These are phyloP conservation scores for Agrocybe praecox DNA, from an alignment of 768 basidiomycete genomes.

Conservation along the genomic window DNA sequence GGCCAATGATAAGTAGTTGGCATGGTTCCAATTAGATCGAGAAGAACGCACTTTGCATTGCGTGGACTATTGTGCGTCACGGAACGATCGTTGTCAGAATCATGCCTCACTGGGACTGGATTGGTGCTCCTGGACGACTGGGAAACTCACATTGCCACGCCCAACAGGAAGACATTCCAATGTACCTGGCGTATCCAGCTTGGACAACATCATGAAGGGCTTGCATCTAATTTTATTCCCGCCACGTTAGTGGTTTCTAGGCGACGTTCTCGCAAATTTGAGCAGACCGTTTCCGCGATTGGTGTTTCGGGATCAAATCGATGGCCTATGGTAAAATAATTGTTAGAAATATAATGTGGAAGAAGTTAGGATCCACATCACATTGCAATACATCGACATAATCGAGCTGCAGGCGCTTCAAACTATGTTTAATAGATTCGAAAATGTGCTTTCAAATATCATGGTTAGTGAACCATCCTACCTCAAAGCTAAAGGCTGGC, in stretches of 20 bases:
- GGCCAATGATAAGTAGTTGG: too few species aligned
- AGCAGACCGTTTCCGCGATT: constrained; percentile 52
- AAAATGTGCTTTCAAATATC: constrained; percentile 63
- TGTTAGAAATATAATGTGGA: constrained; percentile 18
- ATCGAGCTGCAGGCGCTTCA: constrained; percentile 72
- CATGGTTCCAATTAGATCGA: not conserved
- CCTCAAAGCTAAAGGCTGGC: too few species aligned
- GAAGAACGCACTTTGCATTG: constrained; percentile 50
- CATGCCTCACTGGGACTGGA: not conserved
- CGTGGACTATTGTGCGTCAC: constrained; percentile 38
- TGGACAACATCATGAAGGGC: constrained; percentile 70
- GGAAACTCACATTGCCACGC: constrained; percentile 52
- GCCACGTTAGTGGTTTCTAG: not conserved
- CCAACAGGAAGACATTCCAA: constrained; percentile 59
- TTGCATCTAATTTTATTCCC: constrained; percentile 50
- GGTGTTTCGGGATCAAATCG: constrained; percentile 61
- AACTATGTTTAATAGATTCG: constrained; percentile 59
- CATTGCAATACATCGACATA: constrained; percentile 80
- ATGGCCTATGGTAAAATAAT: constrained; percentile 36
- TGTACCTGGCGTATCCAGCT: constrained; percentile 62
- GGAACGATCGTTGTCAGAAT: not conserved
- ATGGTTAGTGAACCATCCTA: too few species aligned
- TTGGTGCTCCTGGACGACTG: too few species aligned
- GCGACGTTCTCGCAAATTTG: not conserved
- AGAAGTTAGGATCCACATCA: constrained; percentile 27